These are phyloP conservation scores for Paecilomyces fulvus DNA, from an alignment of 2,329 filamentous ascomycete genomes.

Conservation along the genomic window DNA sequence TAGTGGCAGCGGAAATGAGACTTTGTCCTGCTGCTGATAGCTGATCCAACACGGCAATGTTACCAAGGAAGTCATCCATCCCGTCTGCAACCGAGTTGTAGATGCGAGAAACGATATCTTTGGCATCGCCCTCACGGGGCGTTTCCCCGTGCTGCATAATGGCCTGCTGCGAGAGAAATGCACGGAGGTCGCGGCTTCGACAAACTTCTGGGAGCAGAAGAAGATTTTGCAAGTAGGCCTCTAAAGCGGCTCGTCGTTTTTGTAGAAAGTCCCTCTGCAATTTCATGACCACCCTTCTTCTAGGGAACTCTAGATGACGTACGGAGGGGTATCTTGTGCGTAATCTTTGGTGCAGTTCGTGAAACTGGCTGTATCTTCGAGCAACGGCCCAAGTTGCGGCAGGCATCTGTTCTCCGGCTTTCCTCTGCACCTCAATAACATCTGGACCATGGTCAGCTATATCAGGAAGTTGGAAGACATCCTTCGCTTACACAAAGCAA, in stretches of 20 bases:
- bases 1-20: constrained; percentile 49
- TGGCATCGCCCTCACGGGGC: constrained; percentile 58
- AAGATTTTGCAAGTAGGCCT: constrained; percentile 75
- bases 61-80: constrained; percentile 95
- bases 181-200: constrained; percentile 80
- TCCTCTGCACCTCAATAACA: constrained; percentile 80
- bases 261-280: constrained; percentile 92
- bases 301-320: constrained; percentile 81
- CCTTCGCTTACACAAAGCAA: constrained; percentile 61
- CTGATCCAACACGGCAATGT: constrained; percentile 91
- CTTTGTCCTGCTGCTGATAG: constrained; percentile 88
- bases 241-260: constrained; percentile 73
- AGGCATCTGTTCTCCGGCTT: constrained; percentile 90
- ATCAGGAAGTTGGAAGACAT: not conserved
- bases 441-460: constrained; percentile 38
- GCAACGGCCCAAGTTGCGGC: constrained; percentile 91
- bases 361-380: constrained; percentile 94
- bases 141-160: constrained; percentile 60
- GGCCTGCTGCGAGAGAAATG: constrained; percentile 82
- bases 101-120: constrained; percentile 79
- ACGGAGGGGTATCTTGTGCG: constrained; percentile 80
- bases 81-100: constrained; percentile 97
- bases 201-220: constrained; percentile 87
- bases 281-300: constrained; percentile 89
- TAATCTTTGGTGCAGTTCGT: constrained; percentile 85